These are phyloP conservation scores for Vitis vinifera DNA, from an alignment of 164 flowering plant genomes.

Conservation along the genomic window DNA sequence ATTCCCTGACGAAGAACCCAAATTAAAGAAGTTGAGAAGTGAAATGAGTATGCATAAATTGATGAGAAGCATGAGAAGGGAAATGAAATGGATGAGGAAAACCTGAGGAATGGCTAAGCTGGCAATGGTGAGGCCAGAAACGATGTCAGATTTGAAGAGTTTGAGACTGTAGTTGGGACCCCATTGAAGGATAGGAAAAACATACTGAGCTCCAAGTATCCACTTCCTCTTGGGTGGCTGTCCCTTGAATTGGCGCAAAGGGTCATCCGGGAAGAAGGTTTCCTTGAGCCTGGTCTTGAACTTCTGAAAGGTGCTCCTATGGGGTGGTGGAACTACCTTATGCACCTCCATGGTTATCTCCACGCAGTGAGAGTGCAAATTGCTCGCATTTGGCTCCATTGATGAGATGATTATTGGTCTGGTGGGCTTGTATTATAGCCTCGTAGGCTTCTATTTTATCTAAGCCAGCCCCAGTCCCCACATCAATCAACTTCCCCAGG, in stretches of 20 bases:
- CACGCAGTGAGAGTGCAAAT: conserved; percentile 8
- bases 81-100: not conserved
- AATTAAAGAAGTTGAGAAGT: not conserved
- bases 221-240: conserved; percentile 40
- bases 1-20: conserved; percentile 55
- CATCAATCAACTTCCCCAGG: conserved; percentile 25
- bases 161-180: conserved; percentile 61
- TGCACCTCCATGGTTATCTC: conserved; percentile 57
- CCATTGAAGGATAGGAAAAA: conserved; percentile 91
- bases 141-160: conserved; percentile 71
- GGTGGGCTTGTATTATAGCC: not conserved
- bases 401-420: not conserved
- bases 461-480: not conserved
- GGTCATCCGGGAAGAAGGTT: conserved; percentile 92
- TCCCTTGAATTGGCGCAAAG: conserved; percentile 77
- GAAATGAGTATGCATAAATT: not conserved
- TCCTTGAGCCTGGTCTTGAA: conserved; percentile 63
- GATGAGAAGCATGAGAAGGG: not conserved
- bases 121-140: conserved; percentile 92
- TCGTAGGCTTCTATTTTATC: not conserved
- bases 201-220: conserved; percentile 59
- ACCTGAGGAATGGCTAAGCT: conserved; percentile 96
- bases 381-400: conserved; percentile 16
- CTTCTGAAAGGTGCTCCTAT: conserved; percentile 41
- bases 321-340: conserved; percentile 65